Evolutionary conservation across 2,329 filamentous ascomycete genomes (phyloP), one percentile per base, ranked within the genome.

Genomic region (Botrytis deweyae): DNA sequence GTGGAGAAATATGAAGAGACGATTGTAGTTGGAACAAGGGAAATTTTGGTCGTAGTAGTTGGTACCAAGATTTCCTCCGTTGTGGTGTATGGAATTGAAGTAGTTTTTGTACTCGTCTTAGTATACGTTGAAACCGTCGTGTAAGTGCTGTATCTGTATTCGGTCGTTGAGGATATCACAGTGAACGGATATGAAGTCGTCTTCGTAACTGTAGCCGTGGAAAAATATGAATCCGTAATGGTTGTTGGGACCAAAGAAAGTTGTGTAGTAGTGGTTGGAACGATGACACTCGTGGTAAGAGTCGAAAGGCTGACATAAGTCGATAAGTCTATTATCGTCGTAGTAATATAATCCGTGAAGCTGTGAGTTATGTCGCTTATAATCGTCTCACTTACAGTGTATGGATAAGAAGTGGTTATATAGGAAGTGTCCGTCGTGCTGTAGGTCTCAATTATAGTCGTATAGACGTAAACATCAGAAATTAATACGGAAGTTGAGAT

Each of bases 101-200:
- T 69, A 36, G 66, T 69, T 20, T 69, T 55, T 18, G 36, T 69
- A 25, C 66, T 69, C 33, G 44, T 22, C 25, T 29, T 42, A 2
- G 22, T 55, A n/a, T 40, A 69, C 18, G 74, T 74, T 29, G 74
- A 75, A 42, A 76, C 71, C 2, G 73, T 74, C 22, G 73, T 76
- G 33, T 73, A 75, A 2, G 75, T 76, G 66, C 73, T 76, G 20
- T 70, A 72, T 25, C 40, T 75, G 59, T 72, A 76, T n/a, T 75
- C 44, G n/a, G 73, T 75, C 4, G 74, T 72, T 40, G 74, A 12
- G 36, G 70, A 44, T 20, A 64, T n/a, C 40, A 72, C 52, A 65
- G 65, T 70, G 3, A 52, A 52, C 16, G 72, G 72, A 55, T 74
- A 75, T 33, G 74, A 75, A 20, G 65, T 75, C 1, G 49, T 55